Base-by-base conservation (phyloP, 495 filamentous ascomycete genomes). In the Apiosordaria backusii region DNA sequence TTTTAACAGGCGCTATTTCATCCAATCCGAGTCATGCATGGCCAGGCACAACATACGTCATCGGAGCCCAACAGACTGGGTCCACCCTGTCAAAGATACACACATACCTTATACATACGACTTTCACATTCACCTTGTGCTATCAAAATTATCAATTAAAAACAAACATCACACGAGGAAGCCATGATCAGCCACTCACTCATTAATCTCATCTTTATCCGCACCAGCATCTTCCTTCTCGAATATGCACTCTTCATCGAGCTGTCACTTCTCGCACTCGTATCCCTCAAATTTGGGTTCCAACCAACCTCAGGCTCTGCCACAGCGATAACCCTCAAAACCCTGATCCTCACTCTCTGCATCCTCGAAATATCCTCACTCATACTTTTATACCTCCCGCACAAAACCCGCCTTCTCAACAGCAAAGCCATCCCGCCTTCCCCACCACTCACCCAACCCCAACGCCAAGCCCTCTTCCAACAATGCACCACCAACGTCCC, bases 211-310 rank as follows among this genome's bases (percentile, higher is more conserved):
- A 60, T 83, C 64, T 78, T 83, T 71, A 84, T 86, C 68, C 78
- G 81, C 58, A 62, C 72, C 52, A 79, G 76, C 74, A 86, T 88
- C 66, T 65, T 81, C 54, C 70, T 79, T 21, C 73, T 88, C 27
- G 82, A 81, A 40, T 82, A 82, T 68, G 78, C 87, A 19, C 81
- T 83, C 13, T 82, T 81, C n/a, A 71, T 87, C 62, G 81, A 79
- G 71, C 69, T 81, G 50, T 69, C 78, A 65, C 83, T 81, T 67
- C 79, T 79, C 64, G 60, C 75, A 50, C 50, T 75, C 70, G 57
- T 79, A 21, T 24, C 29, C 15, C 0, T 65, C 23, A 19, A 2
- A 3, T 50, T n/a, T 2, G 53, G 26, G 57, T 4, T 27, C 24
- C n/a, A 45, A 35, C 50, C 62, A 19, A 29, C 25, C 3, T 40